Evolutionary conservation across 2,329 filamentous ascomycete genomes (phyloP).

Genomic region (Pseudocercospora ulei): DNA sequence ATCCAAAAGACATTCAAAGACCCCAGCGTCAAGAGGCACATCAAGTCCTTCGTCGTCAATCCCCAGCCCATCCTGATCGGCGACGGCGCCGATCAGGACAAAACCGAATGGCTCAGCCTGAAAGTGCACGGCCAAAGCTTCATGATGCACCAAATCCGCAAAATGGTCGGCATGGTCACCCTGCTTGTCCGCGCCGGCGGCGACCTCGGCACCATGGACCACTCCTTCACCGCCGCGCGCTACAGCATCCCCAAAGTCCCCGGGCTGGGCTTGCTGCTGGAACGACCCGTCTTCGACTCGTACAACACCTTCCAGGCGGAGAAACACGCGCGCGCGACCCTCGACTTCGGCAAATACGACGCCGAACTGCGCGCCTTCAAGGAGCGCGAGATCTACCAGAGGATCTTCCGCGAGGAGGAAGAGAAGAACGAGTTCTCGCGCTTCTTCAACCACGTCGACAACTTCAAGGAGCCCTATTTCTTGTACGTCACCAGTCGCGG

Average conservation of each 20-base stretch:
- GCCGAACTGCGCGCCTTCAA: constrained; percentile 80
- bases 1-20: constrained; percentile 75
- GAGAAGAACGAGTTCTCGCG: constrained; percentile 58
- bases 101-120: constrained; percentile 89
- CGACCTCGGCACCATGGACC: constrained; percentile 55
- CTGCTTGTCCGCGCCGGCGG: constrained; percentile 76
- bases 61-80: constrained; percentile 46
- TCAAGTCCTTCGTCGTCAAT: constrained; percentile 82
- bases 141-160: constrained; percentile 99
- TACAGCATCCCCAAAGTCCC: constrained; percentile 92
- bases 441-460: constrained; percentile 46
- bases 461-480: constrained; percentile 43
- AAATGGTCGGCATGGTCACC: constrained; percentile 92
- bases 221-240: constrained; percentile 61
- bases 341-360: constrained; percentile 71
- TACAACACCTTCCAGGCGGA: constrained; percentile 68
- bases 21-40: constrained; percentile 75
- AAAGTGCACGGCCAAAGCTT: constrained; percentile 97
- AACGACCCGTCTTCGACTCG: constrained; percentile 79
- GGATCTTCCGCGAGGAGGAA: constrained; percentile 84
- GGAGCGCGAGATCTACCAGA: constrained; percentile 78
- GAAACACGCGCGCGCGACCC: constrained; percentile 54
- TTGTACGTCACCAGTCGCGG: constrained; percentile 45
- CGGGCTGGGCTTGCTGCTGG: constrained; percentile 74
- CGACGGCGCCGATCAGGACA: constrained; percentile 35